These are phyloP conservation scores for Amanita muscaria DNA, from an alignment of 768 basidiomycete species.

Conservation along the genomic window DNA sequence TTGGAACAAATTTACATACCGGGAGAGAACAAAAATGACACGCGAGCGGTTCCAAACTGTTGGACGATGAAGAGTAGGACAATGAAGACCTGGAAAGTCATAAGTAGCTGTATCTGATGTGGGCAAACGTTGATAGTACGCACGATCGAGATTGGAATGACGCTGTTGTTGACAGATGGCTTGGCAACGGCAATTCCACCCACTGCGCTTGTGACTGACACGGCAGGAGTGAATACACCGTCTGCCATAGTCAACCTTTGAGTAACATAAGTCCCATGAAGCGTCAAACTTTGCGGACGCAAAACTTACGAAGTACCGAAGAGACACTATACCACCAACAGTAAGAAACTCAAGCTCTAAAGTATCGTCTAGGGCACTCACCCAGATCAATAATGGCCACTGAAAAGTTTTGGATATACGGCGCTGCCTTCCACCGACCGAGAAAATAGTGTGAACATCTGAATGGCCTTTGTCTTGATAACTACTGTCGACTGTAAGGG, in stretches of 20 bases:
- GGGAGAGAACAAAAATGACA: conserved; percentile 48
- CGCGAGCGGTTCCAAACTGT: conserved; percentile 46
- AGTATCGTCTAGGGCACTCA: conserved; percentile 19
- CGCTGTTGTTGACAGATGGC: conserved; percentile 33
- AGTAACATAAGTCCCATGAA: neutral
- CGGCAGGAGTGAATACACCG: conserved; percentile 60
- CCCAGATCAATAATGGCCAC: conserved; percentile 51
- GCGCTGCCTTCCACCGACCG: conserved; percentile 10
- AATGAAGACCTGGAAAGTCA: conserved; percentile 36
- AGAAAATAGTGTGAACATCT: conserved; percentile 7
- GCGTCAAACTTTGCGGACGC: no score
- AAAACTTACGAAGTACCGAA: conserved; percentile 44
- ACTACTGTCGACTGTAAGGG: conserved; percentile 40
- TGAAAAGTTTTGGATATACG: conserved; percentile 25
- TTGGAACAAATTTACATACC: no score
- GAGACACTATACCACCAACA: conserved; percentile 30
- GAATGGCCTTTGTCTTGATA: conserved; percentile 10
- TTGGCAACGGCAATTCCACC: conserved; percentile 60
- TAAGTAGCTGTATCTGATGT: neutral
- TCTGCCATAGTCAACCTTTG: conserved; percentile 56
- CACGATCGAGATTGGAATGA: conserved; percentile 55
- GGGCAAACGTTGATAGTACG: conserved; percentile 13
- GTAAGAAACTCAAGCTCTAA: neutral
- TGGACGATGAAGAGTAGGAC: conserved; percentile 50
- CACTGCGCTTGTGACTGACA: conserved; percentile 61